Evolutionary conservation across 805 yeast genomes (phyloP).

Genomic region (Wickerhamiella kurtzmanii): DNA sequence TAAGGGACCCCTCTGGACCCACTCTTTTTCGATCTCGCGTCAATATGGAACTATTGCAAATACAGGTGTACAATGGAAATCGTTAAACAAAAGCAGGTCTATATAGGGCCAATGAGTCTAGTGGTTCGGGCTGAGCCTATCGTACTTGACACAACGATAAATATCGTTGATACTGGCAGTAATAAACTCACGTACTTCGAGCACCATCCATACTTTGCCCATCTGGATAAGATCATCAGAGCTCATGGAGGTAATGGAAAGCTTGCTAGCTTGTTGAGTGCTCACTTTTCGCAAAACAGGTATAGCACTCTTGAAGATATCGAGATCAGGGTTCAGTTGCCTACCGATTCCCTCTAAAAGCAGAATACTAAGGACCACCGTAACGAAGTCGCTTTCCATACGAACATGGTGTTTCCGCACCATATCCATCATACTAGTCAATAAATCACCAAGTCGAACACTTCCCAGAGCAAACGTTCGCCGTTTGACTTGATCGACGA

Average conservation of each 20-base stretch:
- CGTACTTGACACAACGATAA: conserved; percentile 45
- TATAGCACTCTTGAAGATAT: conserved; percentile 82
- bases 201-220: conserved; percentile 82
- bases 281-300: conserved; percentile 68
- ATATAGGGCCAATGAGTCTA: too few relatives aligned
- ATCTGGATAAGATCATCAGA: conserved; percentile 47
- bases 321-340: conserved; percentile 83
- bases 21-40: too few relatives aligned
- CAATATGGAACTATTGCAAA: too few relatives aligned
- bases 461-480: conserved; percentile 88
- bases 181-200: conserved; percentile 79
- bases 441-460: conserved; percentile 78
- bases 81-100: neutral
- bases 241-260: conserved; percentile 33
- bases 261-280: conserved; percentile 39
- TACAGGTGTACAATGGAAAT: neutral
- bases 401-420: conserved; percentile 89
- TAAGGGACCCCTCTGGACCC: too few relatives aligned
- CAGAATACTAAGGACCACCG: conserved; percentile 86
- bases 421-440: conserved; percentile 79
- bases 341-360: conserved; percentile 91
- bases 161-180: conserved; percentile 66
- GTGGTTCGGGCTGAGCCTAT: conserved; percentile 52
- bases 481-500: conserved; percentile 68
- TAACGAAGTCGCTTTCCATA: conserved; percentile 94